These are phyloP conservation scores for Telfairia occidentalis DNA, from an alignment of 331 rosid genomes.

Conservation along the genomic window DNA sequence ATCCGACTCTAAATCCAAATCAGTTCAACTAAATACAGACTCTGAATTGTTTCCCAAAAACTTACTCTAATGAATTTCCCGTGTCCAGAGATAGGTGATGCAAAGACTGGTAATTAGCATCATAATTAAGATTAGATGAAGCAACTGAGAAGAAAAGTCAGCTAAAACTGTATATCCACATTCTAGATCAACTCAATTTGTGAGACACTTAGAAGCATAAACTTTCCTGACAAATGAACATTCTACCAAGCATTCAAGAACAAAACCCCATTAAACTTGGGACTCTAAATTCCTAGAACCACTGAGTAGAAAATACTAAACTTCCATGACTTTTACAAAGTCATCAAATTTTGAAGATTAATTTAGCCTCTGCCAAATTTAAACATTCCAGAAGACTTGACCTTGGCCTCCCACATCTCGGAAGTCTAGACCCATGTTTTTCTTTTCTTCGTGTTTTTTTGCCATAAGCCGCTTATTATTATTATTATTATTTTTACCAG, in stretches of 20 bases:
- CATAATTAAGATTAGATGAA: neutral
- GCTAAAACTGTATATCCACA: neutral
- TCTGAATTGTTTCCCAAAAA: neutral
- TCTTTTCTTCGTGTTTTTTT: neutral
- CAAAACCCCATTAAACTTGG: neutral
- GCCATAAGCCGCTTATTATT: neutral
- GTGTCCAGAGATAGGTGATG: neutral
- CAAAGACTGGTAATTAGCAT: neutral
- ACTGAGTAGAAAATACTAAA: neutral
- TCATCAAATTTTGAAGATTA: neutral
- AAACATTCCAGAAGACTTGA: neutral
- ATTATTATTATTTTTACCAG: neutral
- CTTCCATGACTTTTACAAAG: neutral
- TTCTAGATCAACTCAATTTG: neutral
- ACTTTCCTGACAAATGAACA: neutral
- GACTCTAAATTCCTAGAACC: neutral
- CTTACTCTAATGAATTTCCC: neutral
- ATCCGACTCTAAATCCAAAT: neutral
- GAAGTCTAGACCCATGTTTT: neutral
- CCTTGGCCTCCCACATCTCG: constrained; percentile 2
- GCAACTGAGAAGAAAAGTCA: neutral
- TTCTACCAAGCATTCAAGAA: neutral
- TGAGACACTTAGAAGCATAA: neutral
- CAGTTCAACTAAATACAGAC: neutral
- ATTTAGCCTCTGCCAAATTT: neutral